Conservation (phyloP, 345 rosid species). For the Populus nigra region DNA sequence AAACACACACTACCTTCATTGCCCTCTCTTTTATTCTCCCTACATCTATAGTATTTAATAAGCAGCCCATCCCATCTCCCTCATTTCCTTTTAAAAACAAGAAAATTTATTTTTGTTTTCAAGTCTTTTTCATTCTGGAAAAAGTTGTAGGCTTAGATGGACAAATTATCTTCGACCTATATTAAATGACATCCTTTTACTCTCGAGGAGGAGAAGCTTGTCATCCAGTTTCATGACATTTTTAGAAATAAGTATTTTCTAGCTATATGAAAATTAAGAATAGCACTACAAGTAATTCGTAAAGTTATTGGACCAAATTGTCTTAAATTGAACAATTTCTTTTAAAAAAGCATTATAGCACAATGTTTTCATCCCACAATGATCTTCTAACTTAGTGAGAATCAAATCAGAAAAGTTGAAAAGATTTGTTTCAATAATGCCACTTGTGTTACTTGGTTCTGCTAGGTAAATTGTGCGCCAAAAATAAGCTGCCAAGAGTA, state of each 20-base stretch:
- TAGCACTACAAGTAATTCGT: background rate
- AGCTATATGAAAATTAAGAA: background rate
- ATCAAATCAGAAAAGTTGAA: too few relatives aligned
- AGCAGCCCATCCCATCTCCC: too few relatives aligned
- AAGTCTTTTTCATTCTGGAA: slow-evolving; percentile 92
- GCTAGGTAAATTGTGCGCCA: too few relatives aligned
- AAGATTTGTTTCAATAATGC: too few relatives aligned
- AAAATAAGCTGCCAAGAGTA: too few relatives aligned
- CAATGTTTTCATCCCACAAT: too few relatives aligned
- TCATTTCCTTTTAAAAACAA: too few relatives aligned
- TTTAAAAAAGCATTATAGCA: background rate
- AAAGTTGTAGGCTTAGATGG: slow-evolving; percentile 96
- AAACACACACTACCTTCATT: too few relatives aligned
- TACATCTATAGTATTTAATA: too few relatives aligned
- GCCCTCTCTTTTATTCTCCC: too few relatives aligned
- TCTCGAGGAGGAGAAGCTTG: slow-evolving; percentile 83
- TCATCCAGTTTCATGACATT: slow-evolving; percentile 86
- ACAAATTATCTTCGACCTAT: slow-evolving; percentile 88
- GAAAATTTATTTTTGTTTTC: background rate
- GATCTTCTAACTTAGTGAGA: too few relatives aligned
- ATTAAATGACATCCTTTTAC: slow-evolving; percentile 90
- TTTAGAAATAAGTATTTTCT: slow-evolving; percentile 79
- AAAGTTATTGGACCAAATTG: background rate
- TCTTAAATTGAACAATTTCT: background rate
- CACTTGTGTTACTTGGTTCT: too few relatives aligned